phyloP scores from a whole-genome alignment of 169 alveolate genomes.

The Eimeria tenella region DNA sequence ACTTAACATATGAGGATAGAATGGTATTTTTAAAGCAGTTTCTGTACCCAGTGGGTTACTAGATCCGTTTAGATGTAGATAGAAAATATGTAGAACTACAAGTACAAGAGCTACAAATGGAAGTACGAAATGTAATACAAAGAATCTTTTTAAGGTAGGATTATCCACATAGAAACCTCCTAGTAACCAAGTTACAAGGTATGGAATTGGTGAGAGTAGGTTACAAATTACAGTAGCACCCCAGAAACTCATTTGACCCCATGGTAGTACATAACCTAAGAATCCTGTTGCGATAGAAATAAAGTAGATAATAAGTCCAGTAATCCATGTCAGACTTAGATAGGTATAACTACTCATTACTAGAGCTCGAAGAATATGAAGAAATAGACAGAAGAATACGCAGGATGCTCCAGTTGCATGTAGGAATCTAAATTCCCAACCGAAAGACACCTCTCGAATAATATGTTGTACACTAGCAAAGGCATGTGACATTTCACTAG shows the following conservation, averaged over 20 bases:
- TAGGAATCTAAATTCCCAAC: neutral
- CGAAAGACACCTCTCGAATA: neutral
- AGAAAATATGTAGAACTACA: conserved; percentile 81
- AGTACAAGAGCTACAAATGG: conserved; percentile 77
- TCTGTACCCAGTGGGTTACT: conserved; percentile 80
- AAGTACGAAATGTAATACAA: conserved; percentile 79
- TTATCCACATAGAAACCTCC: conserved; percentile 76
- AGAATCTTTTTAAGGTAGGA: conserved; percentile 81
- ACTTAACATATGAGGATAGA: conserved; percentile 76
- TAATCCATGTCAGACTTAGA: neutral
- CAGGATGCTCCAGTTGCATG: neutral
- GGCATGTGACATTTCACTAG: neutral
- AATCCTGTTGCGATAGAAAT: neutral
- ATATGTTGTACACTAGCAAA: neutral
- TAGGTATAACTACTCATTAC: neutral
- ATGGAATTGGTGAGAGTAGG: neutral
- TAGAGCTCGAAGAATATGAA: neutral
- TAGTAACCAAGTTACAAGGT: conserved; percentile 54
- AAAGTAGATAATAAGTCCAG: neutral
- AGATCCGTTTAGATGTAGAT: conserved; percentile 76
- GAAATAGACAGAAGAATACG: neutral
- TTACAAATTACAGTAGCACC: conserved; percentile 25
- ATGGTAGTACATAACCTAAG: conserved; percentile 4
- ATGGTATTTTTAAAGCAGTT: conserved; percentile 64
- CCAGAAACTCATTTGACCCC: conserved; percentile 13